Base-by-base conservation (phyloP, 106 monocot genomes). In the Xerophyta viscosa region DNA sequence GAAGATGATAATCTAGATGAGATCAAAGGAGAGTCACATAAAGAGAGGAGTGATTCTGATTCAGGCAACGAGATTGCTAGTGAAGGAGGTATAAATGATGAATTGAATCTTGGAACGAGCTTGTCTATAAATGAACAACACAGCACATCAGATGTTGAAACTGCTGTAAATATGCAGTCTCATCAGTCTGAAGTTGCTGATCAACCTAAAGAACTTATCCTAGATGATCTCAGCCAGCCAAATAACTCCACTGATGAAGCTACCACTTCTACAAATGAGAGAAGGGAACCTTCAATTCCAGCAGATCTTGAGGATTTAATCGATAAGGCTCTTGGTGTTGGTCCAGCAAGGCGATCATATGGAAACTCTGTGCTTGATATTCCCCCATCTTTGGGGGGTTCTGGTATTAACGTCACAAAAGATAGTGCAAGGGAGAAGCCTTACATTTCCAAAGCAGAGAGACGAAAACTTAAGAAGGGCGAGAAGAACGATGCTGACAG, bases 361-460 rank as follows among this genome's bases (percentile, higher is more conserved):
- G 73, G 53, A 64, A 69, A 31, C 69, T 53, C 50, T 54, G 65
- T 31, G n/a, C 17, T 59, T 48, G 66, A 69, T 61, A n/a, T 29
- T 48, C 14, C 15, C 47, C 55, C 39, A 41, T 52, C 76, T 65
- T 27, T 46, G 20, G 29, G 12, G 15, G 83, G 52, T 43, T 21
- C 63, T 48, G 53, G 30, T 49, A 18, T 18, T 26, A 75, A 78
- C 36, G 66, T 29, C 20, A 60, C 53, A 27, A 86, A 77, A 47
- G 66, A 45, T 67, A 23, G 36, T 22, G 33, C 55, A 60, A 79
- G 79, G 61, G 98, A 80, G 52, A 98, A 86, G 47, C 85, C 86
- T 47, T 86, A 77, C 44, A 53, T 98, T 11, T 83, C 98, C 20
- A 98, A 98, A 50, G 73, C 79, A 33, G 90, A 98, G 61, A 86